These are phyloP conservation scores for Penicillium canariense DNA, from an alignment of 495 filamentous ascomycete species.

Conservation along the genomic window DNA sequence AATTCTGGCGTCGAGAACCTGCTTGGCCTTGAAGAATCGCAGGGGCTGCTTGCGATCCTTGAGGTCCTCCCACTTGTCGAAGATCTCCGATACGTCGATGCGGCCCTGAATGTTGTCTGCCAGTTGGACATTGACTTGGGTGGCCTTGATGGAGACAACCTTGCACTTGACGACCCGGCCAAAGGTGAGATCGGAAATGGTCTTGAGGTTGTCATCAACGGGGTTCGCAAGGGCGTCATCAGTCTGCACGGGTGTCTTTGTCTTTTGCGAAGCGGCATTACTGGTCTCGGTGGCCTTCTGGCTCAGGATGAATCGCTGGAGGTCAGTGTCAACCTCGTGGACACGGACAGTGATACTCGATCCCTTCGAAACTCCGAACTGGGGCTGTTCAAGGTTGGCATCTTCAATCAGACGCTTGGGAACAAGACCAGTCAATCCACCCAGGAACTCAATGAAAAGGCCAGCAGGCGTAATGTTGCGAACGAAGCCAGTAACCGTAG, in stretches of 20 bases:
- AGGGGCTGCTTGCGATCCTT: conserved; percentile 76
- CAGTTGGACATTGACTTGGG: conserved; percentile 86
- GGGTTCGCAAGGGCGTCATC: conserved; percentile 57
- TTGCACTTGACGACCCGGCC: conserved; percentile 77
- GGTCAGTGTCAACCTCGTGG: conserved; percentile 59
- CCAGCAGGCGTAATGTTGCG: conserved; percentile 75
- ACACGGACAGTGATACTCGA: conserved; percentile 72
- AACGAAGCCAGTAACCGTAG: conserved; percentile 75
- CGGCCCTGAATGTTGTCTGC: conserved; percentile 89
- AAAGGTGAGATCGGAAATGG: conserved; percentile 65
- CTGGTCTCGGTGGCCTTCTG: conserved; percentile 46
- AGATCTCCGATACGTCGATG: conserved; percentile 85
- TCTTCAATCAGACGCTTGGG: conserved; percentile 70
- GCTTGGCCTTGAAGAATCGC: conserved; percentile 64
- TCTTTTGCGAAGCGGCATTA: conserved; percentile 33
- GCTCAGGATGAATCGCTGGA: conserved; percentile 61
- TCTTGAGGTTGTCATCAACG: conserved; percentile 62
- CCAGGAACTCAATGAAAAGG: conserved; percentile 79
- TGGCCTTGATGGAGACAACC: conserved; percentile 76
- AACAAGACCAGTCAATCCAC: conserved; percentile 71
- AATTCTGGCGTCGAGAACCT: conserved; percentile 70
- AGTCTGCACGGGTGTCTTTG: conserved; percentile 26
- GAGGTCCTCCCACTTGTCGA: conserved; percentile 84
- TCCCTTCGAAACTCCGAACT: conserved; percentile 71
- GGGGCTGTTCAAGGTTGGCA: conserved; percentile 61